Conservation (phyloP, 768 basidiomycete species). For the Rhodotorula graminis region DNA sequence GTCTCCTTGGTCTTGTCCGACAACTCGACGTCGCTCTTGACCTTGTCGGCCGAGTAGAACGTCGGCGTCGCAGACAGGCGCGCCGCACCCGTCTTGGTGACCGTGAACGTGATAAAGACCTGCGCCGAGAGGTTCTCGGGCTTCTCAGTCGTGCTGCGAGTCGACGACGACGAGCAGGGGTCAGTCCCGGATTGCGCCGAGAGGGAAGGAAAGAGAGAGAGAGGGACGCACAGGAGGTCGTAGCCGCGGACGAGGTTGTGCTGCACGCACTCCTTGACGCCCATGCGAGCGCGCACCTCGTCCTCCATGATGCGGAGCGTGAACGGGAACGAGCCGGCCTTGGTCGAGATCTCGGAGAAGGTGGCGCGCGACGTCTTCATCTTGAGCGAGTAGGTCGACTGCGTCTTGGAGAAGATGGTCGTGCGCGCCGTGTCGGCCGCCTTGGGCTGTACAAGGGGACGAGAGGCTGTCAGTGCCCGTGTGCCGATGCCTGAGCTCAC, state of each 20-base stretch:
- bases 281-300: slow-evolving; percentile 91
- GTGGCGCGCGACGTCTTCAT: slow-evolving; percentile 95
- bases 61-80: slow-evolving; percentile 79
- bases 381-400: slow-evolving; percentile 85
- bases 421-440: slow-evolving; percentile 71
- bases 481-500: too few species aligned
- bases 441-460: slow-evolving; percentile 61
- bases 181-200: background rate
- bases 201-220: too few species aligned
- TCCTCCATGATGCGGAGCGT: slow-evolving; percentile 90
- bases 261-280: slow-evolving; percentile 90
- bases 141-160: slow-evolving; percentile 55
- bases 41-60: slow-evolving; percentile 89
- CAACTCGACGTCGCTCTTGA: slow-evolving; percentile 83
- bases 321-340: slow-evolving; percentile 96
- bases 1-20: slow-evolving; percentile 79
- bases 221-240: slow-evolving; percentile 72
- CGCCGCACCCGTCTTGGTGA: slow-evolving; percentile 80
- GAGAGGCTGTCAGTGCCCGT: background rate
- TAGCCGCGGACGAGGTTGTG: slow-evolving; percentile 91
- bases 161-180: too few species aligned
- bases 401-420: slow-evolving; percentile 75
- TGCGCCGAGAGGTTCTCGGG: slow-evolving; percentile 79
- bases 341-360: slow-evolving; percentile 96
- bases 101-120: slow-evolving; percentile 95